Percentiles rank a stretch among this genome's conserved stretches.
These are phyloP conservation scores for Trichoderma hamatum DNA, from an alignment of 2,329 filamentous ascomycete species.

Conservation along the genomic window DNA sequence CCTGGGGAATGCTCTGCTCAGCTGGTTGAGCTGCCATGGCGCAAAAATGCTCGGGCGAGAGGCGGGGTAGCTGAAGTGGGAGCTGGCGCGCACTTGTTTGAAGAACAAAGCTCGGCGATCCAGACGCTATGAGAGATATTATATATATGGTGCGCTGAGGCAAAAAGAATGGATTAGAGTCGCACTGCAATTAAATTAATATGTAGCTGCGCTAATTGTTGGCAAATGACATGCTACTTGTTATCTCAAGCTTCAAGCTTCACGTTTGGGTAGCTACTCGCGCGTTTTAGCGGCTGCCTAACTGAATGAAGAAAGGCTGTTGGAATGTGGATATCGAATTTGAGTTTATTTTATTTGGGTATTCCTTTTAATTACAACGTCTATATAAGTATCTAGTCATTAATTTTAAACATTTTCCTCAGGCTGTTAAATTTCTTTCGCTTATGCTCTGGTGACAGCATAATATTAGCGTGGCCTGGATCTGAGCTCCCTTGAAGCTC, in stretches of 20 bases:
- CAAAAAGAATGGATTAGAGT: background rate
- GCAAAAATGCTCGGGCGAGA: constrained; percentile 1
- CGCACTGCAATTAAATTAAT: constrained; percentile 1
- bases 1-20: constrained; percentile 3
- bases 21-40: constrained; percentile 11
- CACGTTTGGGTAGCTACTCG: background rate
- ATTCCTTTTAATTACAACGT: background rate
- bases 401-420: constrained; percentile 24
- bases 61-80: constrained; percentile 19
- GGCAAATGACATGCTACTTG: constrained; percentile 10
- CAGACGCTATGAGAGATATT: constrained; percentile 12
- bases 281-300: constrained; percentile 2
- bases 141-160: constrained; percentile 5
- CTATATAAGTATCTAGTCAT: constrained; percentile 13
- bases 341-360: background rate
- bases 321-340: background rate
- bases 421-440: constrained; percentile 25
- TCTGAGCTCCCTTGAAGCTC: constrained; percentile 7
- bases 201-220: constrained; percentile 22
- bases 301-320: background rate
- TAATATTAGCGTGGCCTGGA: background rate
- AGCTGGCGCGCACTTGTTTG: constrained; percentile 3
- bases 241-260: background rate
- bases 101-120: background rate
- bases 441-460: constrained; percentile 10